Conservation (phyloP, 2,329 filamentous ascomycete genomes). For the Aspergillus tamarii region DNA sequence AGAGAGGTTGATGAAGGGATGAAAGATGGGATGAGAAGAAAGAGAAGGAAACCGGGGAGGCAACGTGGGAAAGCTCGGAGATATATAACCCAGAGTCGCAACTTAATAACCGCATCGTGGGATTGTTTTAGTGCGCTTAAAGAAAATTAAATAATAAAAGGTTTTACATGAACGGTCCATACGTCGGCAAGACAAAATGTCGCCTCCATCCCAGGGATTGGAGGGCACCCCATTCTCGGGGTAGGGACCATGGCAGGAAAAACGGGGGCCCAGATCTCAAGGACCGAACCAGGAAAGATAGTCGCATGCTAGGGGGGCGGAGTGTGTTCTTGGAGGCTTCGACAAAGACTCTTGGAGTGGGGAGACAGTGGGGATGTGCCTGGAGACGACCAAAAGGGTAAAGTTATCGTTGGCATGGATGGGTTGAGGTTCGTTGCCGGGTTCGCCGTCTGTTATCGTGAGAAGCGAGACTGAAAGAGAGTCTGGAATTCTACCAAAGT, state of each 20-base stretch:
- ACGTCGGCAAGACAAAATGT: slow-evolving; percentile 15
- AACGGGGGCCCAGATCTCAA: slow-evolving; percentile 37
- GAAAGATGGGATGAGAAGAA: slow-evolving; percentile 12
- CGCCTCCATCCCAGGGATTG: slow-evolving; percentile 21
- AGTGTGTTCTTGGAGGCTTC: slow-evolving; percentile 28
- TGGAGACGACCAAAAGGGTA: slow-evolving; percentile 9
- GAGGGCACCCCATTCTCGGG: slow-evolving; percentile 20
- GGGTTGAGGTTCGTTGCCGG: slow-evolving; percentile 1
- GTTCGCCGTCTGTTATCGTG: neutral
- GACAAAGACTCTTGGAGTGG: slow-evolving; percentile 27
- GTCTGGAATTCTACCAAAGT: neutral
- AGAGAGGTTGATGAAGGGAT: neutral
- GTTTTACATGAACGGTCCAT: slow-evolving; percentile 11
- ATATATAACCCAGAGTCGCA: slow-evolving; percentile 29
- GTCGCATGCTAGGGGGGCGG: slow-evolving; percentile 26
- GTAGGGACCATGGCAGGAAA: slow-evolving; percentile 26
- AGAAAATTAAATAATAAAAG: slow-evolving; percentile 17
- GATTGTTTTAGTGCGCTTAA: slow-evolving; percentile 5
- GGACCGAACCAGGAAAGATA: slow-evolving; percentile 28
- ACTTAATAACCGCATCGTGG: slow-evolving; percentile 25
- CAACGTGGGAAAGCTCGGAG: slow-evolving; percentile 14
- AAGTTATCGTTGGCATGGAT: neutral
- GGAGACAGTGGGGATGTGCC: slow-evolving; percentile 28
- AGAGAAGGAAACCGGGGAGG: slow-evolving; percentile 16
- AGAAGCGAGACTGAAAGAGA: neutral